These are phyloP conservation scores for Pleurotus cornucopiae DNA, from an alignment of 768 basidiomycete species.

Conservation along the genomic window DNA sequence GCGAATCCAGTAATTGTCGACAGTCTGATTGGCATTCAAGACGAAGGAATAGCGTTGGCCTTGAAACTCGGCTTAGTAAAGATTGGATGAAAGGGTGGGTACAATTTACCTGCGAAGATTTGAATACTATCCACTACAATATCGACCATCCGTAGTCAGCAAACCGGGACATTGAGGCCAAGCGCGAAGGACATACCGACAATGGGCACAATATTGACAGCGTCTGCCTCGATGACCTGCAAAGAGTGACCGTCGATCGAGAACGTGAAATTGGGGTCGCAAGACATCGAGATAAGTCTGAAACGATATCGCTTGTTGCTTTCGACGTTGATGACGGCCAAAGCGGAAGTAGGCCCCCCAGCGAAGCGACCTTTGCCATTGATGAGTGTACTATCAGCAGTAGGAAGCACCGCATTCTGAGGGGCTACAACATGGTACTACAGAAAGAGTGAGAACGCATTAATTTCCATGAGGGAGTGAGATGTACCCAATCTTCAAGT, in stretches of 20 bases:
- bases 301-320: conserved; percentile 34
- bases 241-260: conserved; percentile 25
- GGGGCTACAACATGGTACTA: conserved; percentile 7
- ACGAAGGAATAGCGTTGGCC: conserved; percentile 37
- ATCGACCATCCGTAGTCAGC: background rate
- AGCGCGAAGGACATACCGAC: background rate
- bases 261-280: conserved; percentile 25
- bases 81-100: background rate
- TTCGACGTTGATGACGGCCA: conserved; percentile 34
- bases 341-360: conserved; percentile 25
- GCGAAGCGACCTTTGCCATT: conserved; percentile 39
- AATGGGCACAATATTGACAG: conserved; percentile 25
- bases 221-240: conserved; percentile 41
- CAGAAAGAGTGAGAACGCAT: background rate
- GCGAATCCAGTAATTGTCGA: conserved; percentile 41
- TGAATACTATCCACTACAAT: conserved; percentile 30
- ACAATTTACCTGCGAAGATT: conserved; percentile 25
- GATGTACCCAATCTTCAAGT: conserved; percentile 29
- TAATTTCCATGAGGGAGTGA: background rate
- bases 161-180: background rate
- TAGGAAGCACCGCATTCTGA: background rate
- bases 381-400: conserved; percentile 33
- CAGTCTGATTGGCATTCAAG: conserved; percentile 30
- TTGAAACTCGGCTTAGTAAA: background rate
- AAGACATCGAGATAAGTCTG: conserved; percentile 26